Conservation (phyloP, 2,329 filamentous ascomycete species). For the Ophiostoma himal-ulmi region DNA sequence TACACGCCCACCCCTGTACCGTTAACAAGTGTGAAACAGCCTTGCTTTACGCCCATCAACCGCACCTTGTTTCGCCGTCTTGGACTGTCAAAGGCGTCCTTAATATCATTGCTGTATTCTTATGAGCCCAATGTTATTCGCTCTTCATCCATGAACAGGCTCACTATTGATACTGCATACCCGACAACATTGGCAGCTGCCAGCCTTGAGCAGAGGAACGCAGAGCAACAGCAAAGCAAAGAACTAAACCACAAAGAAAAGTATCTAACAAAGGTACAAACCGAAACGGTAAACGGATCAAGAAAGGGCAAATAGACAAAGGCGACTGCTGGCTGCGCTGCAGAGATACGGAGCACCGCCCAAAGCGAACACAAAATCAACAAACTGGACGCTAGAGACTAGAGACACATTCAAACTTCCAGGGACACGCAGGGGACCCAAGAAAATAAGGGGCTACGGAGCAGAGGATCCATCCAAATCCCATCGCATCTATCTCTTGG, state of each 20-base stretch:
- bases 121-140: too few relatives aligned
- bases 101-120: not conserved
- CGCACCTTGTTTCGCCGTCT: not conserved
- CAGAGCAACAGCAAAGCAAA: not conserved
- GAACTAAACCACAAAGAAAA: not conserved
- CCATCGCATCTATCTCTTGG: constrained; percentile 12
- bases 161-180: not conserved
- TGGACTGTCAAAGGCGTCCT: not conserved
- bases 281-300: not conserved
- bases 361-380: constrained; percentile 10
- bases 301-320: constrained; percentile 5
- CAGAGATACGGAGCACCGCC: not conserved
- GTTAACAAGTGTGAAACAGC: constrained; percentile 18
- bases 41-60: constrained; percentile 4
- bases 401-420: not conserved
- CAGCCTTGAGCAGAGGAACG: not conserved
- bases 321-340: not conserved
- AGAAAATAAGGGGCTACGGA: constrained; percentile 17
- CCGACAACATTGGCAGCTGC: not conserved
- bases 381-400: not conserved
- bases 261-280: not conserved
- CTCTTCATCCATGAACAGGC: not conserved
- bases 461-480: constrained; percentile 17
- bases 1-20: constrained; percentile 10
- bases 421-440: constrained; percentile 8